phyloP scores from a whole-genome alignment of 2,329 filamentous ascomycete species.

The Piedraia hortae region DNA sequence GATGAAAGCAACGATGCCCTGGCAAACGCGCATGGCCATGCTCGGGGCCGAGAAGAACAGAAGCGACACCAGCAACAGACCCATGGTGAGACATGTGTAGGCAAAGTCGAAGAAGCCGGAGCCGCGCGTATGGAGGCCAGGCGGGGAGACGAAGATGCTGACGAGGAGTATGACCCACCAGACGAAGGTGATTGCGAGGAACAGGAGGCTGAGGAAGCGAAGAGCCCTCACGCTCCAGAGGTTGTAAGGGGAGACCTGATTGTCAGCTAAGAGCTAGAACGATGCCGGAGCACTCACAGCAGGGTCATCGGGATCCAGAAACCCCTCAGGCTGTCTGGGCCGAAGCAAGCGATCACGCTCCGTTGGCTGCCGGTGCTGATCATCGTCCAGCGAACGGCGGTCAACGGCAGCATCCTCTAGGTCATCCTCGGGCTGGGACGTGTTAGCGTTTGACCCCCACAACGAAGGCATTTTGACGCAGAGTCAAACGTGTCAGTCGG shows the following conservation, averaged over 20 bases:
- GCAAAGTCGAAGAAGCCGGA: slow-evolving; percentile 81
- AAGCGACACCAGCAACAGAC: slow-evolving; percentile 47
- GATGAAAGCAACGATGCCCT: slow-evolving; percentile 36
- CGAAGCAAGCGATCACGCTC: slow-evolving; percentile 40
- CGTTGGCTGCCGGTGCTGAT: slow-evolving; percentile 19
- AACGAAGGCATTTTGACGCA: slow-evolving; percentile 10
- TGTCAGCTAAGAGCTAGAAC: not conserved
- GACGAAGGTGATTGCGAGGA: slow-evolving; percentile 48
- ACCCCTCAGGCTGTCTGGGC: slow-evolving; percentile 35
- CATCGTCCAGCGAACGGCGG: slow-evolving; percentile 5
- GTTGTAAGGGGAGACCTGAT: slow-evolving; percentile 60
- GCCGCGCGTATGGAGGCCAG: slow-evolving; percentile 58
- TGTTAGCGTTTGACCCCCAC: slow-evolving; percentile 28
- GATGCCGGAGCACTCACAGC: slow-evolving; percentile 27
- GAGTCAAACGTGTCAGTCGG: too few species aligned
- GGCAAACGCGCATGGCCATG: slow-evolving; percentile 46
- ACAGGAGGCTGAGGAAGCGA: slow-evolving; percentile 48
- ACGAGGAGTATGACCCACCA: slow-evolving; percentile 88
- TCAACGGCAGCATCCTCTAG: slow-evolving; percentile 12
- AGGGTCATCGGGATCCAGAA: slow-evolving; percentile 53
- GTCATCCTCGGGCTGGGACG: slow-evolving; percentile 10
- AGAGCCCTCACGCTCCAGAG: slow-evolving; percentile 68
- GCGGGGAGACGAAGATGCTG: slow-evolving; percentile 70
- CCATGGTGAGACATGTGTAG: slow-evolving; percentile 51
- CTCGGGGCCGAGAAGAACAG: slow-evolving; percentile 76